Evolutionary conservation across 768 basidiomycete genomes (phyloP).

Genomic region (Strobilomyces dryophilus): DNA sequence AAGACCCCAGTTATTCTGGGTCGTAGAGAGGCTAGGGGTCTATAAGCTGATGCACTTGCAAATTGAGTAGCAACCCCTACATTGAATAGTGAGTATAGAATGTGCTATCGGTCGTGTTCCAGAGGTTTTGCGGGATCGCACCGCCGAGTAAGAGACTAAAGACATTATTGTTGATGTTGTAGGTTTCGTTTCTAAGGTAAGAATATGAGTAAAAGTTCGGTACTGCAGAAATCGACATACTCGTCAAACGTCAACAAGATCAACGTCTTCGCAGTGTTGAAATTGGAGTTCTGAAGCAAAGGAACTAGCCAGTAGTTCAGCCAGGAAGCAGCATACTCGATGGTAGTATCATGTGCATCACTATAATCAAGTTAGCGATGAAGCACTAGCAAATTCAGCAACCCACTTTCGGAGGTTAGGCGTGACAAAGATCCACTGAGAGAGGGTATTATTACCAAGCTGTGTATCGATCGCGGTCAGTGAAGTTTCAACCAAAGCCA

Average conservation of each 20-base stretch:
- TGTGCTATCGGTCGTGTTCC: conserved; percentile 45
- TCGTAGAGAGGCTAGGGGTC: conserved; percentile 39
- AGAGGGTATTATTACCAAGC: conserved; percentile 39
- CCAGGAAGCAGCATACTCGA: conserved; percentile 46
- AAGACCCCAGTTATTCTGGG: conserved; percentile 60
- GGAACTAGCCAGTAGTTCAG: conserved; percentile 48
- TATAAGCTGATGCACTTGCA: background rate
- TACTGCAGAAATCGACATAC: conserved; percentile 28
- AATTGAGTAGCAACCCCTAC: conserved; percentile 3
- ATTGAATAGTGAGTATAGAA: conserved; percentile 62
- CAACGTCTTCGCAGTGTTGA: conserved; percentile 53
- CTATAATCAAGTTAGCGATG: conserved; percentile 27
- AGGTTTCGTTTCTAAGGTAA: conserved; percentile 23
- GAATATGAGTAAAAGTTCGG: background rate
- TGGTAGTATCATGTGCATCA: conserved; percentile 58
- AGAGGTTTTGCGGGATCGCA: conserved; percentile 39
- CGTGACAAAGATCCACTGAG: conserved; percentile 61
- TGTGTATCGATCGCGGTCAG: conserved; percentile 1
- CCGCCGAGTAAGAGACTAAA: conserved; percentile 42
- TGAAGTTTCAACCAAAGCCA: background rate
- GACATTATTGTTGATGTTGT: conserved; percentile 44
- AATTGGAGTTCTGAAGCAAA: conserved; percentile 43
- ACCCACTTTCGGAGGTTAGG: conserved; percentile 46
- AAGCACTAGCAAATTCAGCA: background rate
- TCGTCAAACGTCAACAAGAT: conserved; percentile 65